These are phyloP conservation scores for Phytophthora parvispora DNA, from an alignment of 352 stramenopile genomes.

Conservation along the genomic window DNA sequence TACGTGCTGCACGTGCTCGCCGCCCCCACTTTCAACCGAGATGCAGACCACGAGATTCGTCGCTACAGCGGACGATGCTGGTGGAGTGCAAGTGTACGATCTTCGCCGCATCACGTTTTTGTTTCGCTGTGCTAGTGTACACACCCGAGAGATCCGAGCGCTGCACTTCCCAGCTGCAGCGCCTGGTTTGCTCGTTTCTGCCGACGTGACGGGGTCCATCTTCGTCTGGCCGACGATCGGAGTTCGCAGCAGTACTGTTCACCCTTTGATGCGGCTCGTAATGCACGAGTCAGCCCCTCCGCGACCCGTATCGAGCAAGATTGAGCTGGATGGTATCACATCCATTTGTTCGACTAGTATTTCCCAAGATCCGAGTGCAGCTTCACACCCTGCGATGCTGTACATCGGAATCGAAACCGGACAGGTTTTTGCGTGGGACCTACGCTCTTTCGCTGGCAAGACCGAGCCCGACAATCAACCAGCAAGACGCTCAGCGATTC, in stretches of 20 bases:
- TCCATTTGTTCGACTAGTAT: constrained; percentile 30
- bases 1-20: constrained; percentile 62
- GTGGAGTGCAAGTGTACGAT: constrained; percentile 71
- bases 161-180: constrained; percentile 58
- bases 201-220: constrained; percentile 47
- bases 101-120: constrained; percentile 67
- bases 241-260: constrained; percentile 15
- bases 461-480: constrained; percentile 1
- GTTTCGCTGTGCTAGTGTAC: constrained; percentile 56
- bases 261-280: constrained; percentile 26
- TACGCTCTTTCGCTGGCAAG: constrained; percentile 16
- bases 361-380: not conserved
- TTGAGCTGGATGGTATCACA: constrained; percentile 31
- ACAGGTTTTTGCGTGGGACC: constrained; percentile 33
- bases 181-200: constrained; percentile 53
- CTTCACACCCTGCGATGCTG: constrained; percentile 12
- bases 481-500: constrained; percentile 23
- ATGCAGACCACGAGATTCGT: constrained; percentile 39
- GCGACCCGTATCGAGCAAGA: constrained; percentile 7
- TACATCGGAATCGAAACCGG: constrained; percentile 36
- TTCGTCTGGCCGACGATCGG: constrained; percentile 59
- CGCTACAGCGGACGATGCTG: constrained; percentile 65
- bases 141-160: constrained; percentile 57
- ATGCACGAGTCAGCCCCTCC: constrained; percentile 16
- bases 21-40: constrained; percentile 20